Conservation (phyloP, 495 filamentous ascomycete genomes). For the Corynascus novoguineensis region DNA sequence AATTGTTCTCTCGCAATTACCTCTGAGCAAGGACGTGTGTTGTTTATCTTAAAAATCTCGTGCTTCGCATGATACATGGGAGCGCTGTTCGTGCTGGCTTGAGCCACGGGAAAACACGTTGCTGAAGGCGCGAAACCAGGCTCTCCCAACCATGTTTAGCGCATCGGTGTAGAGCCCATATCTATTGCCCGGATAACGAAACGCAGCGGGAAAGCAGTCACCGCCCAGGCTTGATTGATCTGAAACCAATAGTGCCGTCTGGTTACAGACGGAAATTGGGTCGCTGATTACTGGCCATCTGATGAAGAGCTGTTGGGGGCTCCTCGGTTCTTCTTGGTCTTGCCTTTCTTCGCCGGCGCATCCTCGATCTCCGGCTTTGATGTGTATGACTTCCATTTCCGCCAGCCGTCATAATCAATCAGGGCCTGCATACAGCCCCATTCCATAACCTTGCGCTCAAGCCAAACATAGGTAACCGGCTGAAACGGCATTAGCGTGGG, state of each 20-base stretch:
- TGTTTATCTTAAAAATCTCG: too few species aligned
- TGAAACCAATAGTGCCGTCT: not conserved
- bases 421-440: constrained; percentile 99
- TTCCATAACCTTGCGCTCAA: constrained; percentile 95
- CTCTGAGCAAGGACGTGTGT: not conserved
- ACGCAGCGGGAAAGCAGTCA: not conserved
- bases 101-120: too few species aligned
- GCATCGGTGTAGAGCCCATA: too few species aligned
- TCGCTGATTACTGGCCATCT: not conserved
- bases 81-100: too few species aligned
- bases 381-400: constrained; percentile 86
- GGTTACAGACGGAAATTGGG: not conserved
- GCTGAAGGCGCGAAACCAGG: too few species aligned
- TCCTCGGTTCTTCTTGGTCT: constrained; percentile 36
- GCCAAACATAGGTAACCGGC: constrained; percentile 97
- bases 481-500: constrained; percentile 29
- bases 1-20: not conserved
- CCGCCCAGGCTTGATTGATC: not conserved
- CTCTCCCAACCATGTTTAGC: too few species aligned
- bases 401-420: constrained; percentile 98
- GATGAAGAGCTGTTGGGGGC: constrained; percentile 10
- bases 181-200: not conserved
- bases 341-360: constrained; percentile 26
- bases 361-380: constrained; percentile 34
- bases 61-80: too few species aligned